Evolutionary conservation across 345 rosid species (phyloP).

Genomic region (Carallia pectinifolia): DNA sequence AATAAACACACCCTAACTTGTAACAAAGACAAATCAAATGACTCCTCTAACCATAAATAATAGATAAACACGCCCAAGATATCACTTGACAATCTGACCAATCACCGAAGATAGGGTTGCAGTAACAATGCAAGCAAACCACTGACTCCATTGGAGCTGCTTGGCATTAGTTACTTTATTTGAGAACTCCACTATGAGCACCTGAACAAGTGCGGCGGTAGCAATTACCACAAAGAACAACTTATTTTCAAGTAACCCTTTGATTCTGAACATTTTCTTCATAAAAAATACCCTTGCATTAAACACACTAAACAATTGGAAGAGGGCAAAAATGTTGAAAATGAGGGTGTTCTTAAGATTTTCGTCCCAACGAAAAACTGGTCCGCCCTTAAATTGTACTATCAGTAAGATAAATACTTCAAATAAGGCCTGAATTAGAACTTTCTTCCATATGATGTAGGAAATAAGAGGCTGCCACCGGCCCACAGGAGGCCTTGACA

Average conservation of each 20-base stretch:
- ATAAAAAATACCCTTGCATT: conserved; percentile 54
- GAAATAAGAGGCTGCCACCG: conserved; percentile 30
- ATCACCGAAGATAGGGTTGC: conserved; percentile 23
- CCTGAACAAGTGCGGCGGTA: conserved; percentile 67
- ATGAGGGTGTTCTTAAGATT: conserved; percentile 64
- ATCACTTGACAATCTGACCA: conserved; percentile 14
- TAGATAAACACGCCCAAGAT: too few species aligned
- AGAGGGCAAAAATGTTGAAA: conserved; percentile 87
- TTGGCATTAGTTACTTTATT: too few species aligned
- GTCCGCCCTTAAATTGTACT: conserved; percentile 58
- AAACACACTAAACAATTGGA: conserved; percentile 46
- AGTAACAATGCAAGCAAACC: conserved; percentile 10
- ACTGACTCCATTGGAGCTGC: too few species aligned
- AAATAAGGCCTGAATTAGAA: conserved; percentile 14
- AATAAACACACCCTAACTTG: too few species aligned
- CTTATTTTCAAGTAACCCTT: conserved; percentile 62
- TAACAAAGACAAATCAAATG: too few species aligned
- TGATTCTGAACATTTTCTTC: conserved; percentile 49
- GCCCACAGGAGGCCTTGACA: conserved; percentile 57
- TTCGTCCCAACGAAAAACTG: conserved; percentile 48
- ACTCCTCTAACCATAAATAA: too few species aligned
- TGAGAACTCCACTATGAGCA: conserved; percentile 50
- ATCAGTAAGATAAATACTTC: conserved; percentile 62
- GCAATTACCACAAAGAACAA: conserved; percentile 55
- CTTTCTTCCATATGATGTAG: conserved; percentile 24